A percentile compares a stretch with the other conserved stretches of the same genome.
Evolutionary conservation across 768 basidiomycete species (phyloP).

Genomic region (Dioszegia crocea): DNA sequence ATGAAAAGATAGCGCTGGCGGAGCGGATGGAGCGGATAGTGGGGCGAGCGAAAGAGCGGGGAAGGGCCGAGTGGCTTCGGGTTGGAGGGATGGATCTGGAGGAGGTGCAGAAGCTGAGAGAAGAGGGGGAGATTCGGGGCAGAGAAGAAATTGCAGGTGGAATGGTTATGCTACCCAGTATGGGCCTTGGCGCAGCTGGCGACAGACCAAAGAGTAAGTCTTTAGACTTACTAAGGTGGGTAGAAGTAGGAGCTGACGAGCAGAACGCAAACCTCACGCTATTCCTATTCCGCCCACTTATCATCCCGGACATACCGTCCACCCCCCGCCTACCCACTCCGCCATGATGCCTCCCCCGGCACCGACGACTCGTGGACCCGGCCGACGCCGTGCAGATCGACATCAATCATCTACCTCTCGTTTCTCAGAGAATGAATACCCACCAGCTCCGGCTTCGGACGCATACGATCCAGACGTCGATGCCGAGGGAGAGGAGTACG

Average conservation of each 20-base stretch:
- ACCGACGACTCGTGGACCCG: slow-evolving; percentile 12
- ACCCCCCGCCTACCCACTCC: slow-evolving; percentile 14
- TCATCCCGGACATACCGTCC: slow-evolving; percentile 12
- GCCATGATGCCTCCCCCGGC: slow-evolving; percentile 27
- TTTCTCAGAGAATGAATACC: slow-evolving; percentile 11
- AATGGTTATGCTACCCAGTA: slow-evolving; percentile 30
- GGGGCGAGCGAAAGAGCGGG: slow-evolving; percentile 38
- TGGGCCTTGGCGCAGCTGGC: slow-evolving; percentile 28
- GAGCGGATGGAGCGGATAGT: slow-evolving; percentile 41
- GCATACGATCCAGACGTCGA: slow-evolving; percentile 28
- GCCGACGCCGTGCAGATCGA: slow-evolving; percentile 9
- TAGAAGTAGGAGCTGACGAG: neutral
- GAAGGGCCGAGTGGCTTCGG: slow-evolving; percentile 43
- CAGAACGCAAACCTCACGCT: slow-evolving; percentile 38
- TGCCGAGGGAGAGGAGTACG: slow-evolving; percentile 32
- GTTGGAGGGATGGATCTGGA: slow-evolving; percentile 44
- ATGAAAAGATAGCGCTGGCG: slow-evolving; percentile 43
- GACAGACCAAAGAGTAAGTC: slow-evolving; percentile 42
- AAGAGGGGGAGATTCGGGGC: slow-evolving; percentile 7
- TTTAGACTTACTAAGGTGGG: neutral
- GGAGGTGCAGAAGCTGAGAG: slow-evolving; percentile 28
- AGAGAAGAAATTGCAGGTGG: slow-evolving; percentile 25
- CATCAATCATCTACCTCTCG: slow-evolving; percentile 12
- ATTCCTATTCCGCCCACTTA: slow-evolving; percentile 24
- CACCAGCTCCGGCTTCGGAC: neutral